Evolutionary conservation across 2,329 filamentous ascomycete species (phyloP), one percentile per base, ranked within the genome.

Genomic region (Neonectria sp.): DNA sequence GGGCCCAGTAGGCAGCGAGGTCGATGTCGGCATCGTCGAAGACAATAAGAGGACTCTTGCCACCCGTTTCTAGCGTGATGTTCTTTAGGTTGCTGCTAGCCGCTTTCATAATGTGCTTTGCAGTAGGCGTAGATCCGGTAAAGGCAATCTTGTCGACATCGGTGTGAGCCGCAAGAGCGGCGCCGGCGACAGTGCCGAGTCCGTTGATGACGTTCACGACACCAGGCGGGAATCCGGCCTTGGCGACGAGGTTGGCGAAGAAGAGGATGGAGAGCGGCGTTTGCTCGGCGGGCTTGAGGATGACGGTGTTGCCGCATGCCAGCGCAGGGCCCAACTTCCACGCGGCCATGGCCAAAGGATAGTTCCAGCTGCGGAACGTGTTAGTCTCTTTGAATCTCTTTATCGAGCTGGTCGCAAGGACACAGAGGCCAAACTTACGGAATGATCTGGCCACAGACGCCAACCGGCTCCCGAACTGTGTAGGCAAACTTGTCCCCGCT

Each of bases 171-270:
- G 90, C 90, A 21, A 95, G 85, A 0, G 92, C 90, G 3, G 89
- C 85, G 12, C 93, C 93, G 1, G 92, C 90, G 55, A 90, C 89
- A 46, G 85, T 85, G 29, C 92, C 92, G 67, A 89, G 85, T 1
- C 93, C 93, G 70, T 93, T 94, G 65, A 94, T 78, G 65, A 95
- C 86, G 79, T 95, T 95, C 72, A 95, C 80, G 11, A 95, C 93
- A 45, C 93, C 93, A 0, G 92, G 88, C 5, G 93, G 93, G 77
- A 95, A 95, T 0, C 93, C 93, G 11, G 92, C 92, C 77, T 94
- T 86, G 69, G 88, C 89, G 71, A 94, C 85, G 35, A 95, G 83
- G 9, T 85, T 88, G 2, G 87, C 63, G 40, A 66, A 37, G 37
- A 90, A 89, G 3, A 92, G 80, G 76, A 90, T 88, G 13, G 88